Evolutionary conservation across 2,329 filamentous ascomycete species (phyloP).

Genomic region (Talaromyces funiculosus): DNA sequence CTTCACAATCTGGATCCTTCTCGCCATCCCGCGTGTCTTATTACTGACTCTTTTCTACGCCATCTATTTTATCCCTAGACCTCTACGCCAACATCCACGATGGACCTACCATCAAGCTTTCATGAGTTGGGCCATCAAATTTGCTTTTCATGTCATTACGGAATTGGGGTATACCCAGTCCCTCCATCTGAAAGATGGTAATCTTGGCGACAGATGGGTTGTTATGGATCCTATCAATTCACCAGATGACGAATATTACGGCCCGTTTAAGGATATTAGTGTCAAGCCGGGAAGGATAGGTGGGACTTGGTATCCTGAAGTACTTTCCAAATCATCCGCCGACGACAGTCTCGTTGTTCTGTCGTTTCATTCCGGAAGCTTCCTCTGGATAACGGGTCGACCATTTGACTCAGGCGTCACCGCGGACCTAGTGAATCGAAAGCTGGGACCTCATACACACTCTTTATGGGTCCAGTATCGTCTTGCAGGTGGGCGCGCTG

Average conservation of each 20-base stretch:
- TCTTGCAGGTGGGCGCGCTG: neutral
- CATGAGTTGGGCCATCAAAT: neutral
- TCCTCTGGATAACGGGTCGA: conserved; percentile 3
- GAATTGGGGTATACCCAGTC: neutral
- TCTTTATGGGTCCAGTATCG: neutral
- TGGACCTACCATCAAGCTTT: conserved; percentile 9
- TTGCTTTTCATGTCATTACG: neutral
- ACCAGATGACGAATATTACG: neutral
- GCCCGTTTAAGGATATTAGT: neutral
- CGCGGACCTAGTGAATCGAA: neutral
- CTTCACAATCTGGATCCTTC: neutral
- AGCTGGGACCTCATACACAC: neutral
- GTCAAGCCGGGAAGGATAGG: conserved; percentile 3
- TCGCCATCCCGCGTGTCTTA: neutral
- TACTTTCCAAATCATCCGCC: neutral
- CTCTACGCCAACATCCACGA: neutral
- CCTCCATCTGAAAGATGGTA: neutral
- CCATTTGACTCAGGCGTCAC: neutral
- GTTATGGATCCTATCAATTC: neutral
- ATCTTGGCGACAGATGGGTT: neutral
- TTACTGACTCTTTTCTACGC: neutral
- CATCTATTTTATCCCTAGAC: conserved; percentile 1
- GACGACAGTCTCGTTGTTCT: neutral
- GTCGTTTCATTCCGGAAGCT: conserved; percentile 8
- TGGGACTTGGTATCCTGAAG: conserved; percentile 8